Percentiles rank a stretch among this genome's conserved stretches.
These are phyloP conservation scores for Aethionema arabicum DNA, from an alignment of 345 rosid species.

Conservation along the genomic window DNA sequence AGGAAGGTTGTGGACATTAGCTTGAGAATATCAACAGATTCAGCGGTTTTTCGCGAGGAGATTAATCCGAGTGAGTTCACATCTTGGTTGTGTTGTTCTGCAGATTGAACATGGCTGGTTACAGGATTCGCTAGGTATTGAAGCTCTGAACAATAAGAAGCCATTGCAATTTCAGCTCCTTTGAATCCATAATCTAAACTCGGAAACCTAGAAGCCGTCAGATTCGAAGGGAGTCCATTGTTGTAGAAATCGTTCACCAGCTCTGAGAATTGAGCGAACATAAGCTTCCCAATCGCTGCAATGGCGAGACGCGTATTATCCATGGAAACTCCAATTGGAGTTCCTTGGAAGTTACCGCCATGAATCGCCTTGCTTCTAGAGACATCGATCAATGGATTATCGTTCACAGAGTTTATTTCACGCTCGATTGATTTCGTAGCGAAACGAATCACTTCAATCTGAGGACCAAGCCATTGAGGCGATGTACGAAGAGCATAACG, in stretches of 20 bases:
- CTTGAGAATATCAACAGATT: conserved; percentile 61
- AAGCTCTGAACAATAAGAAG: conserved; percentile 75
- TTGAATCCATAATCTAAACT: conserved; percentile 81
- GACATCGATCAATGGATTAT: conserved; percentile 73
- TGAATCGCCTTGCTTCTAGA: conserved; percentile 68
- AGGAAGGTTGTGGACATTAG: conserved; percentile 73
- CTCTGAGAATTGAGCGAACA: conserved; percentile 80
- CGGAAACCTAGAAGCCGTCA: conserved; percentile 56
- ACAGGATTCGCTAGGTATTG: conserved; percentile 74
- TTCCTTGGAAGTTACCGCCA: conserved; percentile 85
- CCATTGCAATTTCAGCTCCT: conserved; percentile 87
- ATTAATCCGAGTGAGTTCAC: conserved; percentile 73
- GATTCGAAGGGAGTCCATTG: conserved; percentile 73
- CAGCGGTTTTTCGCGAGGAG: conserved; percentile 62
- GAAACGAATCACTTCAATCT: conserved; percentile 62
- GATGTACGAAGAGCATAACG: conserved; percentile 74
- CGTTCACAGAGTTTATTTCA: conserved; percentile 79
- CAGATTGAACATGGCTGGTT: conserved; percentile 74
- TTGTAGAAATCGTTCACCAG: conserved; percentile 79
- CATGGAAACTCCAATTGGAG: conserved; percentile 86
- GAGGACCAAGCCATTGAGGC: conserved; percentile 85
- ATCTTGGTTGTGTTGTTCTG: conserved; percentile 81
- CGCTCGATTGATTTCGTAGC: conserved; percentile 72
- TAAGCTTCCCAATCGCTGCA: conserved; percentile 67
- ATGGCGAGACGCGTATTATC: conserved; percentile 69